Base-by-base conservation (phyloP, 108 stramenopile genomes). In the Licmophora abbreviata region DNA sequence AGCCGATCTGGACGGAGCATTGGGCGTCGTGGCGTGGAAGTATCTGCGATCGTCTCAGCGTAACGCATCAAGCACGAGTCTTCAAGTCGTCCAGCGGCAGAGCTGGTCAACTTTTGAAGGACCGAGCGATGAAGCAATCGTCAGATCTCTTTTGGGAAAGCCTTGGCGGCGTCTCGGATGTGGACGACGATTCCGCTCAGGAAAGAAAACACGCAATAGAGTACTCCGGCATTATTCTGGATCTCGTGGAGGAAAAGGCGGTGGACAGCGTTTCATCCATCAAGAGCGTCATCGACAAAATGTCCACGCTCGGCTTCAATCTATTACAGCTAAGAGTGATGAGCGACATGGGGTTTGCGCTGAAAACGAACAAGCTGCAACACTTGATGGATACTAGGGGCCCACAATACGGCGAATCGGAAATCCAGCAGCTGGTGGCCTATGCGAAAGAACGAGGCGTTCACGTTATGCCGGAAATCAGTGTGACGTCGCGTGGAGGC, bases 401-500 rank as follows among this genome's bases (percentile, higher is more conserved):
- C n/a, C n/a, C n/a, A n/a, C n/a, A n/a, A n/a, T 12, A 18, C 25
- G 15, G 54, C 23, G 5, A 23, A 10, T 23, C n/a, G 5, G 9
- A 25, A 11, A 27, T 48, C 8, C 32, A 40, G 25, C 27, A 50
- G 0, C 29, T 57, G 14, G 56, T 57, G 14, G 37, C 20, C 20
- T 31, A 35, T 24, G 49, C 57, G 24, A 10, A 14, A 4, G 7
- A 8, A 5, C 8, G 6, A 18, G 64, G 59, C 10, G 56, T 72
- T 29, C 36, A 54, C 18, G 27, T 65, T 15, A 59, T 72, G n/a
- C 70, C 70, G 8, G 70, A 72, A 34, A 61, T 72, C 20, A 47
- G 43, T 34, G 17, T 65, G 11, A 29, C 64, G 0, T 54, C 62
- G 5, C 29, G 48, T 24, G 55, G 59, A 14, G 48, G 36, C 20